A percentile compares a stretch with the other conserved stretches of the same genome.
phyloP scores from a whole-genome alignment of 2,329 filamentous ascomycete genomes.

The Blumeriella jaapii region DNA sequence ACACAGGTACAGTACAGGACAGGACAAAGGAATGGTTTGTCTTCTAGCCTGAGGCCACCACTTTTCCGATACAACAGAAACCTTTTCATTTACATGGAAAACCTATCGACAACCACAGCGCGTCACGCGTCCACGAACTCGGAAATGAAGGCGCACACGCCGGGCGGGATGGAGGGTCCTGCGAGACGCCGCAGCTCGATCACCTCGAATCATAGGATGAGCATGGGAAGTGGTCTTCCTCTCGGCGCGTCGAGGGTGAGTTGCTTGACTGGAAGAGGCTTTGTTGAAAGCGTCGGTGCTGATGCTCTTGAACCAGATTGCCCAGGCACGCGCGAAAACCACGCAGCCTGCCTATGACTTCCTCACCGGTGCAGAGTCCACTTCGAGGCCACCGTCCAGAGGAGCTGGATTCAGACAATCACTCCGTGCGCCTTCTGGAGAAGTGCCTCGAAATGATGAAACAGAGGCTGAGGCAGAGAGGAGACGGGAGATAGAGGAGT shows the following conservation, averaged over 20 bases:
- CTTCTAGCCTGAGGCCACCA: no score
- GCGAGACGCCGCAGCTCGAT: conserved; percentile 21
- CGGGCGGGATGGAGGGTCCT: conserved; percentile 16
- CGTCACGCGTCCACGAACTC: background rate
- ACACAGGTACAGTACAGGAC: no score
- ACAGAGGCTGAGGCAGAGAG: conserved; percentile 19
- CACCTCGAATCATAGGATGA: conserved; percentile 17
- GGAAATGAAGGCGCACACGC: conserved; percentile 25
- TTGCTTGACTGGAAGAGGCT: background rate
- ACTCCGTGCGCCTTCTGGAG: conserved; percentile 43
- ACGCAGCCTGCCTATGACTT: conserved; percentile 48
- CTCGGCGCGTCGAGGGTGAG: conserved; percentile 23
- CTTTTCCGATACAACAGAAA: no score
- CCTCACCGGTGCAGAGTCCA: conserved; percentile 39
- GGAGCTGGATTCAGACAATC: conserved; percentile 19
- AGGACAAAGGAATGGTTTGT: no score
- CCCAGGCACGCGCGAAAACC: conserved; percentile 37
- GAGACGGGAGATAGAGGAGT: conserved; percentile 50
- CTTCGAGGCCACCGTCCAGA: conserved; percentile 23
- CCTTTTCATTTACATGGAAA: no score
- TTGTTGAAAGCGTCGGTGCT: background rate
- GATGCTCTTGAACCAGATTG: conserved; percentile 23
- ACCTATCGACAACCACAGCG: no score
- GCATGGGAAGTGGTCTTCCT: conserved; percentile 24
- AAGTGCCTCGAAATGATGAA: conserved; percentile 34